These are phyloP conservation scores for Peribolospora baueri DNA, from an alignment of 768 basidiomycete genomes.

Conservation along the genomic window DNA sequence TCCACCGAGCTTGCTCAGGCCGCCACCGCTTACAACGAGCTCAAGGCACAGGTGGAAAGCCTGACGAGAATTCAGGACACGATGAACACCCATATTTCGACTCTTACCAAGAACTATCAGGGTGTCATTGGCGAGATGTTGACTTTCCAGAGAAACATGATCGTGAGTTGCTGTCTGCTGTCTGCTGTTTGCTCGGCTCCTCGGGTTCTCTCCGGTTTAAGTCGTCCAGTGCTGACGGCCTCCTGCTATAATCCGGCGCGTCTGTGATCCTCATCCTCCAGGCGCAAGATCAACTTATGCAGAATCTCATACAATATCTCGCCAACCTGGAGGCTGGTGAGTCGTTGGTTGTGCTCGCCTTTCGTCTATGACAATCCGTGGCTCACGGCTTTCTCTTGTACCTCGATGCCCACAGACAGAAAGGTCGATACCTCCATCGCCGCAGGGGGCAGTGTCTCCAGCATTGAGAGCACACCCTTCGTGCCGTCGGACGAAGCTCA, in stretches of 20 bases:
- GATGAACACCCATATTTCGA: constrained; percentile 31
- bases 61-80: constrained; percentile 29
- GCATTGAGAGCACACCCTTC: constrained; percentile 2
- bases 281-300: constrained; percentile 58
- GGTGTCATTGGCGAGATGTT: constrained; percentile 47
- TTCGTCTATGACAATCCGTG: neutral
- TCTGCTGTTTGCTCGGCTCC: too few relatives aligned
- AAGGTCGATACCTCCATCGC: constrained; percentile 1
- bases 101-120: constrained; percentile 39
- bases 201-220: too few relatives aligned
- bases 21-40: constrained; percentile 16
- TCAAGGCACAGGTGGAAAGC: constrained; percentile 31
- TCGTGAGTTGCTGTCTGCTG: constrained; percentile 16
- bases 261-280: too few relatives aligned
- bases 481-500: constrained; percentile 13
- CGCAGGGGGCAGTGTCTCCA: neutral
- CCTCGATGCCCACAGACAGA: constrained; percentile 2
- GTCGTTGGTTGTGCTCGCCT: constrained; percentile 7
- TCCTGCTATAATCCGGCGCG: too few relatives aligned
- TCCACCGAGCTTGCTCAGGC: neutral
- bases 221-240: too few relatives aligned
- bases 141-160: constrained; percentile 45
- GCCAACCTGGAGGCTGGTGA: constrained; percentile 41
- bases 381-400: neutral
- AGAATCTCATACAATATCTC: constrained; percentile 57